phyloP scores from a whole-genome alignment of 2,329 filamentous ascomycete species.

The Pseudogymnoascus sp. region DNA sequence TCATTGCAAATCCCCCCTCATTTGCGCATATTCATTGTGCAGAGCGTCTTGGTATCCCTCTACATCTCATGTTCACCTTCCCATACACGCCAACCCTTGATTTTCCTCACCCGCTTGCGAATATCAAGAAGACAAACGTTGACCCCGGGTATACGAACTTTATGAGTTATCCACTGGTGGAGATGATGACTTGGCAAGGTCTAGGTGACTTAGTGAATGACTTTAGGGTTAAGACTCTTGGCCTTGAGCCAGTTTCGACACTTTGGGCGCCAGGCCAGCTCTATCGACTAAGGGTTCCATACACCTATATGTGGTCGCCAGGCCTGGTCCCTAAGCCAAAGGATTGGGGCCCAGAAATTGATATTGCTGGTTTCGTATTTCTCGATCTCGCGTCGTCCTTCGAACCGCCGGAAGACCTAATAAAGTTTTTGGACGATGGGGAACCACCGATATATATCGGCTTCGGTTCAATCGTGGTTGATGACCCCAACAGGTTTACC shows the following conservation, averaged over 20 bases:
- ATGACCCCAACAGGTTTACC: slow-evolving; percentile 58
- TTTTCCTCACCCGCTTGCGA: slow-evolving; percentile 69
- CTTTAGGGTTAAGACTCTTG: slow-evolving; percentile 57
- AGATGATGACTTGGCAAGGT: slow-evolving; percentile 80
- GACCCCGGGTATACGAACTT: slow-evolving; percentile 66
- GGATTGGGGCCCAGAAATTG: slow-evolving; percentile 58
- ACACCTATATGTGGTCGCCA: slow-evolving; percentile 62
- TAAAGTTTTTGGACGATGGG: slow-evolving; percentile 43
- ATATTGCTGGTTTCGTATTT: slow-evolving; percentile 69
- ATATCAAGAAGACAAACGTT: slow-evolving; percentile 58
- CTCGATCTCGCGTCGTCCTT: slow-evolving; percentile 55
- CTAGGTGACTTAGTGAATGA: slow-evolving; percentile 66
- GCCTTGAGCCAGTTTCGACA: slow-evolving; percentile 61
- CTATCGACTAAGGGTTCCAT: slow-evolving; percentile 61
- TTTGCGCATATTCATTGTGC: slow-evolving; percentile 75
- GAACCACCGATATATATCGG: slow-evolving; percentile 60
- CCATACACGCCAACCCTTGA: slow-evolving; percentile 65
- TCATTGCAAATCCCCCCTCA: slow-evolving; percentile 74
- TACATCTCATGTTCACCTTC: slow-evolving; percentile 82
- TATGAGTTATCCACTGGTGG: slow-evolving; percentile 67
- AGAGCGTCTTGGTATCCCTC: slow-evolving; percentile 58
- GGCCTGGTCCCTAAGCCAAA: slow-evolving; percentile 53
- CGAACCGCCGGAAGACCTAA: slow-evolving; percentile 44
- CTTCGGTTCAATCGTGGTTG: slow-evolving; percentile 64
- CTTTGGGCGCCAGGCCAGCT: slow-evolving; percentile 65